phyloP scores from a whole-genome alignment of 371 early-diverging fungal genomes.

The Circinella minor region DNA sequence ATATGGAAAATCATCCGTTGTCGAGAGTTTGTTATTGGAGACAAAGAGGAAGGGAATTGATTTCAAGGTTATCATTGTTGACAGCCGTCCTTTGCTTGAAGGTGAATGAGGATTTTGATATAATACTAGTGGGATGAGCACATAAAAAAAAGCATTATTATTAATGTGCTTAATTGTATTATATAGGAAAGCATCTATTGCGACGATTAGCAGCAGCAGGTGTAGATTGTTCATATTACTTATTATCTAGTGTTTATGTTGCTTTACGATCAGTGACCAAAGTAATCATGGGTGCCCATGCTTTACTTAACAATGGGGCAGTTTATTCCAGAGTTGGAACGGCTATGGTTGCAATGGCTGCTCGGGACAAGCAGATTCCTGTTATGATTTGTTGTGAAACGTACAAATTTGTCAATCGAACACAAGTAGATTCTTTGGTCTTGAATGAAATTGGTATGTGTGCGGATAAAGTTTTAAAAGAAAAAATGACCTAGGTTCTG shows the following conservation, averaged over 20 bases:
- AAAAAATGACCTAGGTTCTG: too few species aligned
- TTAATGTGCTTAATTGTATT: not conserved
- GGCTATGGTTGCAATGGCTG: slow-evolving; percentile 91
- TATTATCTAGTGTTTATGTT: slow-evolving; percentile 70
- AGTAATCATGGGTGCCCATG: slow-evolving; percentile 93
- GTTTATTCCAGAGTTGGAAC: slow-evolving; percentile 93
- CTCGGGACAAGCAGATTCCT: slow-evolving; percentile 86
- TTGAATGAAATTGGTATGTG: slow-evolving; percentile 89
- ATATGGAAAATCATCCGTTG: slow-evolving; percentile 87
- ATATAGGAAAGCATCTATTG: slow-evolving; percentile 70
- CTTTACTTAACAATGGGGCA: slow-evolving; percentile 92
- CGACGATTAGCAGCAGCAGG: slow-evolving; percentile 68
- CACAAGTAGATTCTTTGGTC: slow-evolving; percentile 94
- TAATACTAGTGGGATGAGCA: not conserved
- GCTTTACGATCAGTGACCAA: slow-evolving; percentile 89
- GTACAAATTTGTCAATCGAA: slow-evolving; percentile 94
- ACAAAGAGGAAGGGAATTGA: slow-evolving; percentile 79
- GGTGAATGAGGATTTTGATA: slow-evolving; percentile 47
- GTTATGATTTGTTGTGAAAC: slow-evolving; percentile 96
- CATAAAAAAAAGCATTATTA: too few species aligned
- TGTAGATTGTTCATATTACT: slow-evolving; percentile 79
- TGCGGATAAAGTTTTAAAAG: not conserved
- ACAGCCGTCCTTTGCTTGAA: slow-evolving; percentile 90
- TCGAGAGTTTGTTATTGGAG: slow-evolving; percentile 75
- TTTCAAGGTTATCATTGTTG: slow-evolving; percentile 93